These are phyloP conservation scores for Populus hybrid DNA, from an alignment of 441 rosid species.

Conservation along the genomic window DNA sequence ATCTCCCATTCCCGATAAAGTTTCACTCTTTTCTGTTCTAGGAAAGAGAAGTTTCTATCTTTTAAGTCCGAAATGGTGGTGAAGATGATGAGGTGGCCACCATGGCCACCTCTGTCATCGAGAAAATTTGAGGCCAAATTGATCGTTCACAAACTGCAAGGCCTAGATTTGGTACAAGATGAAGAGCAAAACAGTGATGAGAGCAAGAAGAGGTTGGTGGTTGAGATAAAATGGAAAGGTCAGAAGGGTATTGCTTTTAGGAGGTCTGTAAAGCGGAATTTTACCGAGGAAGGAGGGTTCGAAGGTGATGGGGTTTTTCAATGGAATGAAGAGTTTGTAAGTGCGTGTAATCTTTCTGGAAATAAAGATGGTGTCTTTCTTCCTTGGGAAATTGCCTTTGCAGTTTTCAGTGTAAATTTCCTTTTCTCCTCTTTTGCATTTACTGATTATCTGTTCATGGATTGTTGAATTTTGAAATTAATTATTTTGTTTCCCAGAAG, in stretches of 20 bases:
- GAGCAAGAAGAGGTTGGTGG: constrained; percentile 38
- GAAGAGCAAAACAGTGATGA: constrained; percentile 18
- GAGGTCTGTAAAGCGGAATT: constrained; percentile 32
- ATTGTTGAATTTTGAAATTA: not conserved
- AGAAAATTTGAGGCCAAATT: constrained; percentile 46
- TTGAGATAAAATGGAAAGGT: constrained; percentile 64
- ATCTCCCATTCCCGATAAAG: not conserved
- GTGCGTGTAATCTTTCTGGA: constrained; percentile 43
- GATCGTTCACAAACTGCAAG: constrained; percentile 37
- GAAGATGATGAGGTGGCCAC: constrained; percentile 67
- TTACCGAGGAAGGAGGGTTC: constrained; percentile 45
- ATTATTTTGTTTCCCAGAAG: not conserved
- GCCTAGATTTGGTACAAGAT: constrained; percentile 25
- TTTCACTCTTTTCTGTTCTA: not conserved
- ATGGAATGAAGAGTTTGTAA: constrained; percentile 61
- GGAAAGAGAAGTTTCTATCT: not conserved
- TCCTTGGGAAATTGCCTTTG: constrained; percentile 54
- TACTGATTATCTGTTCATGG: not conserved
- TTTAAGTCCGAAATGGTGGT: constrained; percentile 33
- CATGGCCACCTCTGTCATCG: constrained; percentile 50
- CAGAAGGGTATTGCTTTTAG: constrained; percentile 32
- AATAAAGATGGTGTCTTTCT: constrained; percentile 37
- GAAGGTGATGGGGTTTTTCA: constrained; percentile 46
- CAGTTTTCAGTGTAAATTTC: constrained; percentile 47
- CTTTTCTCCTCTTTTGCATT: not conserved